Conservation (phyloP, 371 early-diverging fungal genomes). For the Zychaea mexicana region DNA sequence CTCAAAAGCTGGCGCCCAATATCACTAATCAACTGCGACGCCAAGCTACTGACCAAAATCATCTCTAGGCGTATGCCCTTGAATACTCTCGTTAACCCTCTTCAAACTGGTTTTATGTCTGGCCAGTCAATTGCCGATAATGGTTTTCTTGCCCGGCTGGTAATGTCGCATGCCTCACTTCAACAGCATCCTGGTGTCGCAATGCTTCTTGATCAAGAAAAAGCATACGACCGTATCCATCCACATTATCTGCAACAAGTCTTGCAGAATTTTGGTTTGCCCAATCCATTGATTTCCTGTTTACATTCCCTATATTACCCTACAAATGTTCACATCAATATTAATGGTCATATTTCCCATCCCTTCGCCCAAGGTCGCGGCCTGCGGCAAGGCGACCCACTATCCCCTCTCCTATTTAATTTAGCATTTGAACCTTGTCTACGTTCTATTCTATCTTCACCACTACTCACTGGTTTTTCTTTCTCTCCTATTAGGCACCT, state of each 20-base stretch:
- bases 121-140: conserved; percentile 12
- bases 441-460: conserved; percentile 10
- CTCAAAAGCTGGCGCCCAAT: conserved; percentile 34
- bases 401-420: conserved; percentile 30
- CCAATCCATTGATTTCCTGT: neutral
- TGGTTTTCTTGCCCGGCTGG: neutral
- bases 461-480: neutral
- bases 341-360: conserved; percentile 20
- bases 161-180: neutral
- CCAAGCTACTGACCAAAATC: conserved; percentile 16
- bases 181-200: neutral
- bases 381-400: conserved; percentile 26
- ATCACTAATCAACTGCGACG: conserved; percentile 17
- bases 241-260: conserved; percentile 8
- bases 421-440: conserved; percentile 33
- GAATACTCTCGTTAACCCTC: too few relatives aligned
- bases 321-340: conserved; percentile 12
- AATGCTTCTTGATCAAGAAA: conserved; percentile 15
- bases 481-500: neutral
- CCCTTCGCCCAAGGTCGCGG: conserved; percentile 20
- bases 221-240: conserved; percentile 14
- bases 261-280: neutral
- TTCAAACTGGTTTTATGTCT: conserved; percentile 19
- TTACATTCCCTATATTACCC: conserved; percentile 16
- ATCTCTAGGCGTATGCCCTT: too few relatives aligned